Evolutionary conservation across 2,329 filamentous ascomycete genomes (phyloP).

Genomic region (Aspergillus brasiliensis): DNA sequence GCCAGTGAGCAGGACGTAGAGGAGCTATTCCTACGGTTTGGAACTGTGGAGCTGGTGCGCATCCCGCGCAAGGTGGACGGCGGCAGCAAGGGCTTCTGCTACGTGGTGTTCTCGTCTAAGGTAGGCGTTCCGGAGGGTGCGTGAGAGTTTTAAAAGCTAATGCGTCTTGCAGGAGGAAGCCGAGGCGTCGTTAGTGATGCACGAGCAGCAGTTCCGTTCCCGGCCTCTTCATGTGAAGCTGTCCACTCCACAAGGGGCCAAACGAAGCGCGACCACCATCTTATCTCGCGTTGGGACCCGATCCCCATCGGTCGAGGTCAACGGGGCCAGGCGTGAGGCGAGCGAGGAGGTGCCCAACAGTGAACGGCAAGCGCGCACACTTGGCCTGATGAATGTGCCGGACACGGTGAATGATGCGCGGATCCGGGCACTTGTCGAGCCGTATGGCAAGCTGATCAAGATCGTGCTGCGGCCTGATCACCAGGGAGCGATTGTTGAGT

Average conservation of each 20-base stretch:
- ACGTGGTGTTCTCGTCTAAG: constrained; percentile 73
- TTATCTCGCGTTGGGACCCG: constrained; percentile 42
- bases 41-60: constrained; percentile 71
- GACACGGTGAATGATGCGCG: constrained; percentile 91
- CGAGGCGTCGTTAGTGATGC: constrained; percentile 65
- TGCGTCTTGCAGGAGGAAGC: constrained; percentile 57
- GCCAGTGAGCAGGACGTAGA: constrained; percentile 69
- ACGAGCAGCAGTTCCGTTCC: constrained; percentile 70
- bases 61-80: constrained; percentile 69
- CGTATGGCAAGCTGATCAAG: constrained; percentile 71
- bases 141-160: constrained; percentile 14
- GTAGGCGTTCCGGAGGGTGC: constrained; percentile 31
- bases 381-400: constrained; percentile 81
- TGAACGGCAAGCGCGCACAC: constrained; percentile 64
- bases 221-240: constrained; percentile 69
- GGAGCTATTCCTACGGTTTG: constrained; percentile 73
- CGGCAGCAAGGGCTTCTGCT: constrained; percentile 75
- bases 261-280: constrained; percentile 49
- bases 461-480: constrained; percentile 79
- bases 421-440: constrained; percentile 71
- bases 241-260: constrained; percentile 46
- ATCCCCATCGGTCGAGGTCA: constrained; percentile 39
- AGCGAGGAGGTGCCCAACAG: constrained; percentile 46
- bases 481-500: constrained; percentile 84
- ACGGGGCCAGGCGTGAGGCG: constrained; percentile 27